Conservation (phyloP, 139 green algal species). For the Coelastrella sp. region DNA sequence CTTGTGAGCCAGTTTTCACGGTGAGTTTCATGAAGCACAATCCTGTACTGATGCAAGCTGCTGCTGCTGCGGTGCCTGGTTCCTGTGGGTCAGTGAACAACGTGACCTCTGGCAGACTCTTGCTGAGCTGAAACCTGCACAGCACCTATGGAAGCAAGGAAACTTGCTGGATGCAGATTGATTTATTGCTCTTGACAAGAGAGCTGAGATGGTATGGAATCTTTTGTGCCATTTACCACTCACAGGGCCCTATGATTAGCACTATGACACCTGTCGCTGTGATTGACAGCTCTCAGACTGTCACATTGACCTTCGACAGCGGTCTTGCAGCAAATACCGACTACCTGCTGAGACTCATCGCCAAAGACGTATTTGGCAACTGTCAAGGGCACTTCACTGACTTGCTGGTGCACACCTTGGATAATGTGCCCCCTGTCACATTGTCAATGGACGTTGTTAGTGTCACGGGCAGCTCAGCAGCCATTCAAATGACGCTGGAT, state of each 20-base stretch:
- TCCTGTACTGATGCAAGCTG: background rate
- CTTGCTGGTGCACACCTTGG: constrained; percentile 49
- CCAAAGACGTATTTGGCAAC: constrained; percentile 47
- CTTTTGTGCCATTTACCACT: background rate
- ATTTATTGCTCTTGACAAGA: background rate
- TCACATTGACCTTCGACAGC: constrained; percentile 39
- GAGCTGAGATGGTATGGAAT: no score
- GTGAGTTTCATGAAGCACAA: background rate
- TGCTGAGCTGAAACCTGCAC: no score
- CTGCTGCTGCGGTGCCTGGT: no score
- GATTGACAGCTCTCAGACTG: background rate
- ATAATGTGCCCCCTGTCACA: constrained; percentile 52
- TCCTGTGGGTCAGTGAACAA: no score
- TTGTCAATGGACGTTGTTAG: constrained; percentile 20
- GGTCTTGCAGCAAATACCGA: constrained; percentile 51
- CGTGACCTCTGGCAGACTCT: no score
- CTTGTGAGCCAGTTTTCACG: background rate
- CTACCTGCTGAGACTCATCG: constrained; percentile 53
- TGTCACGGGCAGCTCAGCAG: constrained; percentile 28
- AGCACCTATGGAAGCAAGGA: no score
- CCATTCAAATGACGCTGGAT: constrained; percentile 35
- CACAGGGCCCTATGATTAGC: constrained; percentile 7
- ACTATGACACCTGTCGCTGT: background rate
- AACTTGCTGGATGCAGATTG: no score
- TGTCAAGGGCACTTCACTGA: constrained; percentile 46